These are phyloP conservation scores for Penicillium sp. DNA, from an alignment of 2,329 filamentous ascomycete species.

Conservation along the genomic window DNA sequence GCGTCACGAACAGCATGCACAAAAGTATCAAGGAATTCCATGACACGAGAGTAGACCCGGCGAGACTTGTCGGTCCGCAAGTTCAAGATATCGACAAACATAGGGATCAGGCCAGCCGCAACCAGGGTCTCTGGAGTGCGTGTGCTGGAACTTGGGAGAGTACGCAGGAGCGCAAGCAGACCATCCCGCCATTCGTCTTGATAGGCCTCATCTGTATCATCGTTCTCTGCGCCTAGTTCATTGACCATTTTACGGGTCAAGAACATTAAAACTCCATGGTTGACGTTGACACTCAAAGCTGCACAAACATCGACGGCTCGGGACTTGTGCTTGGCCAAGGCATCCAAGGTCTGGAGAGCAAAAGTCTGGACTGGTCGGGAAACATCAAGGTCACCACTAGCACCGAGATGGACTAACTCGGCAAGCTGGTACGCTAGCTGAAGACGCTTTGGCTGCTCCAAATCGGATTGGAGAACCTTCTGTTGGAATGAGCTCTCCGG, in stretches of 20 bases:
- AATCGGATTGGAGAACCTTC: conserved; percentile 82
- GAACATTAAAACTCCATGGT: conserved; percentile 92
- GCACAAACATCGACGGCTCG: conserved; percentile 81
- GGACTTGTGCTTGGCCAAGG: conserved; percentile 75
- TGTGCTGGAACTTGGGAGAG: conserved; percentile 69
- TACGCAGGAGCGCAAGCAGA: conserved; percentile 82
- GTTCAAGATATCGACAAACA: conserved; percentile 84
- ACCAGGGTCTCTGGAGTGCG: conserved; percentile 82
- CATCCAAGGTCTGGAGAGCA: conserved; percentile 78
- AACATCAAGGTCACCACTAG: conserved; percentile 66
- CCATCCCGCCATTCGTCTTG: conserved; percentile 88
- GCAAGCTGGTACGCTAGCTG: conserved; percentile 91
- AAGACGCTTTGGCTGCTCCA: conserved; percentile 82
- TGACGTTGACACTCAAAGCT: conserved; percentile 92
- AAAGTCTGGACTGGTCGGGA: conserved; percentile 79
- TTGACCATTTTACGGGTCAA: conserved; percentile 87
- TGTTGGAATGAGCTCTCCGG: conserved; percentile 80
- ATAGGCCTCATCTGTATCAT: conserved; percentile 61
- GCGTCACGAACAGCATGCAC: conserved; percentile 84
- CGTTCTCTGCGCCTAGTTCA: conserved; percentile 67
- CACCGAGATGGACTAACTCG: conserved; percentile 83
- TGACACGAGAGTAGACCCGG: conserved; percentile 77
- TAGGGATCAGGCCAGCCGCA: conserved; percentile 82
- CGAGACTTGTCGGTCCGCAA: conserved; percentile 80
- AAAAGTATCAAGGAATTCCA: conserved; percentile 85